Base-by-base conservation (phyloP, 2,329 filamentous ascomycete species). In the Zalaria obscura region DNA sequence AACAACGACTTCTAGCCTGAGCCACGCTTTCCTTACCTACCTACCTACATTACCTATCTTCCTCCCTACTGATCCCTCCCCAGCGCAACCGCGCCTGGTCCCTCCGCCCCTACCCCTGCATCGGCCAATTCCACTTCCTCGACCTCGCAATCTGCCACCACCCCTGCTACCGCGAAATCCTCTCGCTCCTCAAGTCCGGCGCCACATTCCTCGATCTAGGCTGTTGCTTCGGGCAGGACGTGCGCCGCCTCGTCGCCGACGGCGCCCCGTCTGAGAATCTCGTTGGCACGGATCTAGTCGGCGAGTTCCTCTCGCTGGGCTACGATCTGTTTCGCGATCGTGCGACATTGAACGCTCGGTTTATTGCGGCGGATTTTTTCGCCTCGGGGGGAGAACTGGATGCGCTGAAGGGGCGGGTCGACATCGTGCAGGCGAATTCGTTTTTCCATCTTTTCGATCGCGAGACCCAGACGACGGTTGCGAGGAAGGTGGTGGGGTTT, bases 51-150 rank as follows among this genome's bases (percentile, higher is more conserved):
- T 18, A 18, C 18, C 18, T 18, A 18, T 2, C 18, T 18, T 18
- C 18, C 18, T 18, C 18, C 18, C 18, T 18, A 18, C 18, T 18
- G 18, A 33, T 2, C 2, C 31, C 31, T n/a, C 8, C 31, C 10
- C 18, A 39, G 38, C 26, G 38, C 7, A 28, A 39, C 28, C 6
- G 10, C 8, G 38, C 38, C 7, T 39, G 27, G 10, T 7, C 6
- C 8, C 28, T n/a, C 9, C 8, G 8, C 26, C 62, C 61, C 4
- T 69, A 66, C 46, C 61, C 65, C 2, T 68, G 65, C 45, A 57
- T 68, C 27, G 65, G 65, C 10, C 55, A 57, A 25, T 64, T 63
- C 46, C 58, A 60, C 26, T 68, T 68, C 47, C 52, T 68, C 1
- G 57, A 63, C 35, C 58, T 67, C 9, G 57, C 60, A 36, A 48